A percentile compares a stretch with the other conserved stretches of the same genome.
Conservation (phyloP, 495 filamentous ascomycete species). For the Paragyromitra xinjiangensis region DNA sequence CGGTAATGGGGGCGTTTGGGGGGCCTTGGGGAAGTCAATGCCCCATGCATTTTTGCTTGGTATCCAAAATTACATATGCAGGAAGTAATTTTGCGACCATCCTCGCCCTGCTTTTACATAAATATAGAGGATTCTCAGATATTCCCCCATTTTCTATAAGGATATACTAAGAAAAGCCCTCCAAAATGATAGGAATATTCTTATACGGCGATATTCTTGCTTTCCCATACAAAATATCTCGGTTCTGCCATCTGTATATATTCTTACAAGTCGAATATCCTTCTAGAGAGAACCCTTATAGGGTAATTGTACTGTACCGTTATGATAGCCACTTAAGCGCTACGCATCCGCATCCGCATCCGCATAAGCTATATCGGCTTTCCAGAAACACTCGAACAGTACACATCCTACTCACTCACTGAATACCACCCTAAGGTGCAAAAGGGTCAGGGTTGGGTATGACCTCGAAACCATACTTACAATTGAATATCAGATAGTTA, state of each 20-base stretch:
- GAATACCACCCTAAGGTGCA: too few species aligned
- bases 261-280: not conserved
- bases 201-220: not conserved
- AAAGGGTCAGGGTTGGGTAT: not conserved
- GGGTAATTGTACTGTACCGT: not conserved
- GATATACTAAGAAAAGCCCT: too few species aligned
- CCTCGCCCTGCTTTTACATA: not conserved
- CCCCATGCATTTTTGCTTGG: not conserved
- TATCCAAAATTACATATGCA: not conserved
- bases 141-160: not conserved
- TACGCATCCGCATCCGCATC: slow-evolving; percentile 8
- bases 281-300: not conserved
- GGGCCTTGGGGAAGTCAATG: not conserved
- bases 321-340: not conserved
- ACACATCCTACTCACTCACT: not conserved
- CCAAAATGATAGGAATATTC: not conserved
- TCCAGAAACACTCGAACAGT: not conserved
- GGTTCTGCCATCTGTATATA: not conserved
- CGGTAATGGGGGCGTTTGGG: too few species aligned
- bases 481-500: not conserved
- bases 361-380: not conserved
- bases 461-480: too few species aligned
- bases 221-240: not conserved
- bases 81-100: not conserved
- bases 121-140: not conserved